phyloP scores from a whole-genome alignment of 371 early-diverging fungal species.

The Mycotypha africana region DNA sequence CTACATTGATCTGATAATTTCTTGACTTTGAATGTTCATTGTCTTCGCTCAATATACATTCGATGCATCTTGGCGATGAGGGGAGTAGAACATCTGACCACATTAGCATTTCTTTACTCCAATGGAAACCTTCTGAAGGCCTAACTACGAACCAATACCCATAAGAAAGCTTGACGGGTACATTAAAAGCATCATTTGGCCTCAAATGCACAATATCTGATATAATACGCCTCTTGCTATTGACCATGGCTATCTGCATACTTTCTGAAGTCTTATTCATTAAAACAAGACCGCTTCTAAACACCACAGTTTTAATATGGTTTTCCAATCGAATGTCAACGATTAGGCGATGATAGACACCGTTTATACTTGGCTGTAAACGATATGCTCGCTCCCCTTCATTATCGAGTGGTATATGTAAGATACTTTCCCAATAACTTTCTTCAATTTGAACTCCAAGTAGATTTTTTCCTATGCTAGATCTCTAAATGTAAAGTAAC shows the following conservation, averaged over 20 bases:
- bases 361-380: constrained; percentile 58
- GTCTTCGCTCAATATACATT: constrained; percentile 26
- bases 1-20: constrained; percentile 23
- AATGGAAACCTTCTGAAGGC: constrained; percentile 63
- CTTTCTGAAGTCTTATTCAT: constrained; percentile 54
- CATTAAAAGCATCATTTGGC: constrained; percentile 51
- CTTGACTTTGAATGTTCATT: constrained; percentile 7
- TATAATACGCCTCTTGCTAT: constrained; percentile 24
- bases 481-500: too few species aligned
- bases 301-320: constrained; percentile 74
- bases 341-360: constrained; percentile 62
- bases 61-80: constrained; percentile 19
- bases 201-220: constrained; percentile 20
- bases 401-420: constrained; percentile 65
- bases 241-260: constrained; percentile 57
- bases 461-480: constrained; percentile 42
- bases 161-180: constrained; percentile 67
- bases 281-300: constrained; percentile 66
- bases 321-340: constrained; percentile 69
- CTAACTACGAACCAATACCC: constrained; percentile 55
- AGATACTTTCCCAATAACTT: constrained; percentile 67
- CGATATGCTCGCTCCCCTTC: constrained; percentile 64
- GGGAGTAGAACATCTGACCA: constrained; percentile 64
- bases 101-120: constrained; percentile 59
- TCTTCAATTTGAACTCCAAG: constrained; percentile 68